Percentiles rank a stretch among this genome's conserved stretches.
Evolutionary conservation across 768 basidiomycete species (phyloP).

Genomic region (Boletus bicolor): DNA sequence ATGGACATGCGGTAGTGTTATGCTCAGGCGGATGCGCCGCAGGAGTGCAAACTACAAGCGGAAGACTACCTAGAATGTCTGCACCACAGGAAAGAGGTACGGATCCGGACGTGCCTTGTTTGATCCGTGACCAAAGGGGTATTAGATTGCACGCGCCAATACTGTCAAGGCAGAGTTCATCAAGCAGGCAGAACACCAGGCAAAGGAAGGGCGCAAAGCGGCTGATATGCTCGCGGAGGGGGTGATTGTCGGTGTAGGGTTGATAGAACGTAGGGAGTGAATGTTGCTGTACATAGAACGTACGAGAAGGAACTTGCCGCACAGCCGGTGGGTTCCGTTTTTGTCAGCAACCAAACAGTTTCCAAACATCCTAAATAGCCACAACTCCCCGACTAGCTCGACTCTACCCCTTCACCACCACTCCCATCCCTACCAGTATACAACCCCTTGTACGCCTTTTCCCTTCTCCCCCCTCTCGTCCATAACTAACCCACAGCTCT

Average conservation of each 20-base stretch:
- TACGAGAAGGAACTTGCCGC: conserved; percentile 7
- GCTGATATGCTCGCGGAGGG: conserved; percentile 72
- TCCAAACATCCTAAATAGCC: conserved; percentile 38
- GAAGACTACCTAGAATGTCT: conserved; percentile 93
- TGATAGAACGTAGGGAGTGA: conserved; percentile 46
- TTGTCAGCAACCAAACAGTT: conserved; percentile 39
- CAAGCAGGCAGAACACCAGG: conserved; percentile 59
- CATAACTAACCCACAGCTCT: not conserved
- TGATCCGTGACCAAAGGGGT: not conserved
- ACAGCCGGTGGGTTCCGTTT: conserved; percentile 14
- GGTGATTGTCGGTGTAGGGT: conserved; percentile 70
- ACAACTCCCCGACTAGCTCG: conserved; percentile 10
- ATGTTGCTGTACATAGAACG: not conserved
- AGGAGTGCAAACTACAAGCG: conserved; percentile 63
- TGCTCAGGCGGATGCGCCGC: conserved; percentile 70
- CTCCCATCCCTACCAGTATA: not conserved
- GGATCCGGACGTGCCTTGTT: conserved; percentile 15
- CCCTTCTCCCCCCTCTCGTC: not conserved
- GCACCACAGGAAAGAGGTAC: conserved; percentile 84
- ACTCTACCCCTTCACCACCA: conserved; percentile 32
- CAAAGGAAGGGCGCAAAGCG: conserved; percentile 66
- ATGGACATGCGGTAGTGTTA: conserved; percentile 62
- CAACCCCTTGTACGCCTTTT: conserved; percentile 12
- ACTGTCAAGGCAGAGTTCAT: conserved; percentile 69
- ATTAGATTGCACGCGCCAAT: conserved; percentile 62